Conservation (phyloP, 768 basidiomycete species). For the Glaciozyma martinii region DNA sequence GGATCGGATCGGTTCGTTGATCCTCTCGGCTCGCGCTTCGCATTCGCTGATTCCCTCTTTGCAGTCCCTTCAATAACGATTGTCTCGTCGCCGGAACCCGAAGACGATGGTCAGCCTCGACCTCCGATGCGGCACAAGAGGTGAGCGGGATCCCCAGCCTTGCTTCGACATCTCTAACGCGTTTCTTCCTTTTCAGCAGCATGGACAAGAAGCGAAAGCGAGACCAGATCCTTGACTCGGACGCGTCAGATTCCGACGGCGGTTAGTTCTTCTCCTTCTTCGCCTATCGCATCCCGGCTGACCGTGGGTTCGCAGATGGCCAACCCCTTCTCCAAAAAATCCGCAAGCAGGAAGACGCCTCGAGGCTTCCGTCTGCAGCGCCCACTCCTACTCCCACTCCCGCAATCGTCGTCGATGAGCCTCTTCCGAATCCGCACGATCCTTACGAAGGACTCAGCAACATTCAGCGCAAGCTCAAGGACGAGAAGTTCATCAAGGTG, state of each 20-base stretch:
- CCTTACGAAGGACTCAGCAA: background rate
- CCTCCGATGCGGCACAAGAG: conserved; percentile 13
- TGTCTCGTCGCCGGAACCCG: conserved; percentile 17
- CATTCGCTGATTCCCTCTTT: background rate
- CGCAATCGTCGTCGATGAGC: background rate
- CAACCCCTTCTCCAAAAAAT: conserved; percentile 15
- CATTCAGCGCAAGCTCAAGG: conserved; percentile 14
- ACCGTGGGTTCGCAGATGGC: background rate
- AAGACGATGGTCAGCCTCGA: conserved; percentile 18
- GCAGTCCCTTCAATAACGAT: background rate
- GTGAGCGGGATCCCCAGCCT: fast-evolving
- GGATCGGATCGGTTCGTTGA: too few species aligned
- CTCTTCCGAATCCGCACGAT: background rate
- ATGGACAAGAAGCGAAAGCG: conserved; percentile 30
- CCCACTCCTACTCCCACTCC: background rate
- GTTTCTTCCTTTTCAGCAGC: conserved; percentile 1
- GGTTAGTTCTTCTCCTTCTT: background rate
- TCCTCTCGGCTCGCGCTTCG: too few species aligned
- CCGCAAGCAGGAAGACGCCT: conserved; percentile 11
- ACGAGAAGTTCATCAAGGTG: conserved; percentile 26
- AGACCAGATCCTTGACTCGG: conserved; percentile 24
- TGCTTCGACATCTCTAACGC: background rate
- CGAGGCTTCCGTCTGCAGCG: background rate
- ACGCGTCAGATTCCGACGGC: conserved; percentile 20
- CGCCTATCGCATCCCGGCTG: background rate